phyloP scores from a whole-genome alignment of 257 asterid species.

The Nicotiana obtusifolia region DNA sequence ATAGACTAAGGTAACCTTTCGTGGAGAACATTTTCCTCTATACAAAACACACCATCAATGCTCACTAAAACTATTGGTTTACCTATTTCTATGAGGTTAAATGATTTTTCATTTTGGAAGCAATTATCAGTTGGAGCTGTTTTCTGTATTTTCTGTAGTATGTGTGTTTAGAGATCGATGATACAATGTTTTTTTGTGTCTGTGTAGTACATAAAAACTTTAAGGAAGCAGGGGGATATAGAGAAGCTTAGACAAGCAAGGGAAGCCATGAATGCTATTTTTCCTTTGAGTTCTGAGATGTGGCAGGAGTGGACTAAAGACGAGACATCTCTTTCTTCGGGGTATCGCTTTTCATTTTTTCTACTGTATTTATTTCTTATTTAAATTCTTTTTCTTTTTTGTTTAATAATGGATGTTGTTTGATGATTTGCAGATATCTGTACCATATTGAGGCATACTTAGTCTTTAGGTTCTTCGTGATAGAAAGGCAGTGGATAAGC shows the following conservation, averaged over 20 bases:
- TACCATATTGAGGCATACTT: not conserved
- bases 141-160: not conserved
- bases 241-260: slow-evolving; percentile 83
- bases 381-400: not conserved
- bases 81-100: not conserved
- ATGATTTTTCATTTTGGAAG: not conserved
- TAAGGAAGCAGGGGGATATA: slow-evolving; percentile 85
- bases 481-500: not conserved
- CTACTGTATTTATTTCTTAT: not conserved
- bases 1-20: not conserved
- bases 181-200: slow-evolving; percentile 6
- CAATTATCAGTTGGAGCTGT: not conserved
- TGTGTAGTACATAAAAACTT: slow-evolving; percentile 56
- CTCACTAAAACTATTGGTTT: not conserved
- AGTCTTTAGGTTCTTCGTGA: not conserved
- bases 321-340: slow-evolving; percentile 52
- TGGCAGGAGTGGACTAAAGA: slow-evolving; percentile 98
- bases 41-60: not conserved
- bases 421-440: not conserved
- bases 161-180: not conserved
- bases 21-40: not conserved
- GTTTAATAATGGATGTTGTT: not conserved
- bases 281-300: slow-evolving; percentile 75
- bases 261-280: slow-evolving; percentile 78
- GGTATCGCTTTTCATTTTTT: slow-evolving; percentile 35